Evolutionary conservation across 176 grass and related monocot species (phyloP), one percentile per base, ranked within the genome.

Genomic region (Avena insularis): DNA sequence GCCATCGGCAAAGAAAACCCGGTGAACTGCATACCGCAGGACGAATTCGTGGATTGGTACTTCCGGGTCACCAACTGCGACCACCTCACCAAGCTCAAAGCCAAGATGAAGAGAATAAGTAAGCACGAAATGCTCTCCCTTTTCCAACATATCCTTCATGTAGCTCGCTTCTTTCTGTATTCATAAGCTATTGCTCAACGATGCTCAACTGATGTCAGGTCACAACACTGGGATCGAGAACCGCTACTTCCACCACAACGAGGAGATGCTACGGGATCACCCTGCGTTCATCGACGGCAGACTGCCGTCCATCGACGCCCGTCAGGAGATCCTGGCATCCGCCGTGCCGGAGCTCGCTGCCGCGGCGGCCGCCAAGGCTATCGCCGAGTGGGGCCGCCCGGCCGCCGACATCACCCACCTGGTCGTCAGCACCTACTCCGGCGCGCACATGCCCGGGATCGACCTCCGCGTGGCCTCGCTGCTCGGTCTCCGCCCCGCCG

Each of bases 401-500:
- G 65, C 65, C 65, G 35, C 33, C 33, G 65, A 38, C 65, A 68
- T 68, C 31, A 68, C 64, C 6, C 31, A 68, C 64, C 64, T 68
- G 29, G 12, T 68, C 15, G 64, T 69, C 33, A 38, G 33, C 65
- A 69, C 65, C 65, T 36, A 69, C 31, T 9, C 33, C 14, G 29
- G 29, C 2, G 65, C 33, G 14, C 65, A 38, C 6, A 6, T 15
- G 14, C 65, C 66, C 1, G 57, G 56, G 20, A 20, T 20, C 6
- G 78, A 80, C 78, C 38, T 80, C 58, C 36, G 6, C 5, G 12
- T 63, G 12, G 78, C 78, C 10, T 43, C 55, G 8, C 55, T 60
- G 10, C 77, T 79, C 10, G 77, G 77, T 19, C 77, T 79, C 77
- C 55, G 57, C 20, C n/a, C 43, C 61, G 0, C 3, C 43, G 79